Percentiles rank a stretch among this genome's conserved stretches.
Conservation (phyloP, 495 filamentous ascomycete genomes). For the Amorphotheca resinae region DNA sequence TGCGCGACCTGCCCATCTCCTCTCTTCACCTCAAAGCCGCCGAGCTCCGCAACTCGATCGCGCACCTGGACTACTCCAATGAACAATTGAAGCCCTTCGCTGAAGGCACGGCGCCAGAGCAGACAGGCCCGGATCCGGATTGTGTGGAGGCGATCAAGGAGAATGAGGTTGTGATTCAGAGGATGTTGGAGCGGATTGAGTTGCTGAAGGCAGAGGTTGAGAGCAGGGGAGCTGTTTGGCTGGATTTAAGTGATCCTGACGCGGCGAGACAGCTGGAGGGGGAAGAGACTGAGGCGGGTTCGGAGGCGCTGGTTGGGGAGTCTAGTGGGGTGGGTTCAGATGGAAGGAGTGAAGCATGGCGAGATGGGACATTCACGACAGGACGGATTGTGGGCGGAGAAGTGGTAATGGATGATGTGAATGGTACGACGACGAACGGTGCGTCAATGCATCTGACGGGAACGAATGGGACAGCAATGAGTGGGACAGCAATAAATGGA, state of each 20-base stretch:
- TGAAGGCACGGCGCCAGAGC: slow-evolving; percentile 25
- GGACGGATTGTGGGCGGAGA: slow-evolving; percentile 31
- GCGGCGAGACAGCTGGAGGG: slow-evolving; percentile 9
- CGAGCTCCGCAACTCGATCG: slow-evolving; percentile 72
- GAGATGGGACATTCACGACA: slow-evolving; percentile 42
- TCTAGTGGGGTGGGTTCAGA: slow-evolving; percentile 6
- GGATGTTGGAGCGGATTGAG: slow-evolving; percentile 60
- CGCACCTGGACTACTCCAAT: slow-evolving; percentile 72
- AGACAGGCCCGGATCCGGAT: slow-evolving; percentile 42
- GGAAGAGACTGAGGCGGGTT: slow-evolving; percentile 23
- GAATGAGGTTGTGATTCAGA: slow-evolving; percentile 59
- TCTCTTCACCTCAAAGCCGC: slow-evolving; percentile 66
- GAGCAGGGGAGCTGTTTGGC: slow-evolving; percentile 57
- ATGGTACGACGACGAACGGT: background rate
- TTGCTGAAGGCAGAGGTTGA: slow-evolving; percentile 66
- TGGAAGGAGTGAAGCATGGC: slow-evolving; percentile 27
- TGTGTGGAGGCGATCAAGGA: slow-evolving; percentile 60
- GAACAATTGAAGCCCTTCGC: slow-evolving; percentile 53
- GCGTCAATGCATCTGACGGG: too few relatives aligned
- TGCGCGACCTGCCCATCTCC: slow-evolving; percentile 57
- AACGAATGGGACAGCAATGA: background rate
- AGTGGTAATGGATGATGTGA: slow-evolving; percentile 25
- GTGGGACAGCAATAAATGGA: background rate
- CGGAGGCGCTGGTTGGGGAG: slow-evolving; percentile 14
- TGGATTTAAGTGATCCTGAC: slow-evolving; percentile 27